Evolutionary conservation across 768 basidiomycete species (phyloP).

Genomic region (Psilocybe subaeruginosa): DNA sequence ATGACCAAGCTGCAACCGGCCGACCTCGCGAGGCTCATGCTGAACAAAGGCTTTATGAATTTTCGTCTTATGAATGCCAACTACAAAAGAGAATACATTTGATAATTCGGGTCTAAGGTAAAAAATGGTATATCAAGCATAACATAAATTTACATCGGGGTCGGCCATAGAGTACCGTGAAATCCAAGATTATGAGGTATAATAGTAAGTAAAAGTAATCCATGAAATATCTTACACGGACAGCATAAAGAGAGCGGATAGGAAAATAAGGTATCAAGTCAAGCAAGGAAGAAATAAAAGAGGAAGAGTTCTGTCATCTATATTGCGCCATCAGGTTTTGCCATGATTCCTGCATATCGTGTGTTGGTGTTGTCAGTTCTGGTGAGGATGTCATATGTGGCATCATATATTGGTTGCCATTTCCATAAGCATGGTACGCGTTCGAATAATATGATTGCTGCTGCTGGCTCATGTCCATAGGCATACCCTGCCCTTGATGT

Average conservation of each 20-base stretch:
- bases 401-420: conserved; percentile 15
- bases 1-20: background rate
- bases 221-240: background rate
- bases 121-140: background rate
- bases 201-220: background rate
- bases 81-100: background rate
- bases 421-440: conserved; percentile 15
- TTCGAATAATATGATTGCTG: conserved; percentile 13
- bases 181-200: background rate
- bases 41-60: background rate
- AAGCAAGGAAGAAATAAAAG: background rate
- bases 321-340: conserved; percentile 51
- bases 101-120: background rate
- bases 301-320: conserved; percentile 25
- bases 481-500: conserved; percentile 17
- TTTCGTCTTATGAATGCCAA: background rate
- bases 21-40: background rate
- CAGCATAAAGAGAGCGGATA: background rate
- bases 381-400: conserved; percentile 27
- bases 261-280: background rate
- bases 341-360: conserved; percentile 48
- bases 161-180: background rate
- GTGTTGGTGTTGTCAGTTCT: conserved; percentile 32
- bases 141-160: background rate
- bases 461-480: conserved; percentile 24